Base-by-base conservation (phyloP, 2,329 filamentous ascomycete species). In the Biscogniauxia mediterranea region DNA sequence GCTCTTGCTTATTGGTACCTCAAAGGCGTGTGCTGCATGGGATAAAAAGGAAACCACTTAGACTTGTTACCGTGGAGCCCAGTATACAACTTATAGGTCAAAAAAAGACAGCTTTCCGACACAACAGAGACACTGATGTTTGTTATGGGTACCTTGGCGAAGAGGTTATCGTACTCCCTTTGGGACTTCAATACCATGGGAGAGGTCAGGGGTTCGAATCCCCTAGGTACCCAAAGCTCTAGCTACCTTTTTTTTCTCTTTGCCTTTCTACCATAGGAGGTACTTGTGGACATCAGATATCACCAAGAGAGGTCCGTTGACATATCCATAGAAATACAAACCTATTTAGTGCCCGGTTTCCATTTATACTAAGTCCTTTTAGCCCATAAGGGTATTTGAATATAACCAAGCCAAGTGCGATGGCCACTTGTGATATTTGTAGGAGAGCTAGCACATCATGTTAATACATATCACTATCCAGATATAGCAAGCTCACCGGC, bases 81-180 rank as follows among this genome's bases (percentile, higher is more conserved):
- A n/a, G 5, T 6, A 15, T 46, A 46, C 17, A n/a, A 7, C 17
- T 46, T 46, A 46, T 46, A 54, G 4, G 23, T 26, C 52, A 32
- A 54, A 54, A 54, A 54, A 54, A 9, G 26, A 8, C 20, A 32
- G 8, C 52, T 26, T 28, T 5, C 17, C 38, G 2, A 54, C 11
- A 26, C 11, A 54, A n/a, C 20, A 25, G 17, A 25, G 17, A 54
- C 6, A 52, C 15, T 17, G 2, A 7, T 17, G 19, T 17, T 17
- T 28, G 23, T 5, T 26, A 28, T 32, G 15, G 57, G 54, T 60
- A 59, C 57, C 54, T 61, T 65, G 50, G 63, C 52, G 63, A 63
- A 63, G 63, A 56, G 61, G 63, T 65, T 60, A 61, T 60, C 63
- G 52, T 52, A 21, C 60, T 61, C 55, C 54, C 54, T 64, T 62